Conservation (phyloP, 768 basidiomycete genomes). For the Auriscalpium vulgare region DNA sequence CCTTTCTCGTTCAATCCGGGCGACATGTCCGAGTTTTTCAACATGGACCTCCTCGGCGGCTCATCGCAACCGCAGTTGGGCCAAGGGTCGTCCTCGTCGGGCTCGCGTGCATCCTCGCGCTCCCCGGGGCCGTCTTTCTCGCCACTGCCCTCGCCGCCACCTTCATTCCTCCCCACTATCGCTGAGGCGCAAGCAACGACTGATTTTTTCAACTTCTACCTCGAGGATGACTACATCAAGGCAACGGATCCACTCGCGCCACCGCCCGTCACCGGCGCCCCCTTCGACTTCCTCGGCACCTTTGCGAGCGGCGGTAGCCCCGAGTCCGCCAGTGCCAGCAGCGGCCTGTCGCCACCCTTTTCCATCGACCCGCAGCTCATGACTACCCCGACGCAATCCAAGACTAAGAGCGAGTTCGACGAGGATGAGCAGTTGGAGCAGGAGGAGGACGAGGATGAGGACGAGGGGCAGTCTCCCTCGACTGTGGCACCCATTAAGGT, state of each 20-base stretch:
- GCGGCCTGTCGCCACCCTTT: conserved; percentile 25
- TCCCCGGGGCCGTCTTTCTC: conserved; percentile 13
- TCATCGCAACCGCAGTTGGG: background rate
- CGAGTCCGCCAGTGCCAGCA: conserved; percentile 13
- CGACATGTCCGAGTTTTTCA: conserved; percentile 15
- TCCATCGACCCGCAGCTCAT: conserved; percentile 75
- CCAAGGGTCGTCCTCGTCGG: conserved; percentile 7
- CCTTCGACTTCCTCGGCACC: conserved; percentile 34
- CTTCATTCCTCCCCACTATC: conserved; percentile 14
- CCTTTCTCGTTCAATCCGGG: conserved; percentile 1
- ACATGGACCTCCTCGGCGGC: conserved; percentile 11
- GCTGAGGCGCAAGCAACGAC: conserved; percentile 7
- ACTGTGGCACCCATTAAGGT: conserved; percentile 23
- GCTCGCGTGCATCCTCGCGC: conserved; percentile 14
- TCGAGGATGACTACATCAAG: conserved; percentile 23
- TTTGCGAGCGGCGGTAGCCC: conserved; percentile 25
- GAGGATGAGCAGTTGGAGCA: conserved; percentile 28
- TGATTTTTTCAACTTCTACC: conserved; percentile 20
- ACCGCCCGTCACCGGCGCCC: conserved; percentile 19
- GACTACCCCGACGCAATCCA: conserved; percentile 47
- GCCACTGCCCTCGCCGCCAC: conserved; percentile 6
- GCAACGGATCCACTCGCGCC: conserved; percentile 15
- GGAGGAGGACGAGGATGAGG: conserved; percentile 27
- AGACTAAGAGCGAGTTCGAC: conserved; percentile 32
- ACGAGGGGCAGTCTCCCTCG: conserved; percentile 21